A percentile compares a stretch with the other conserved stretches of the same genome.
phyloP scores from a whole-genome alignment of 345 rosid genomes.

The Citrus maxima region DNA sequence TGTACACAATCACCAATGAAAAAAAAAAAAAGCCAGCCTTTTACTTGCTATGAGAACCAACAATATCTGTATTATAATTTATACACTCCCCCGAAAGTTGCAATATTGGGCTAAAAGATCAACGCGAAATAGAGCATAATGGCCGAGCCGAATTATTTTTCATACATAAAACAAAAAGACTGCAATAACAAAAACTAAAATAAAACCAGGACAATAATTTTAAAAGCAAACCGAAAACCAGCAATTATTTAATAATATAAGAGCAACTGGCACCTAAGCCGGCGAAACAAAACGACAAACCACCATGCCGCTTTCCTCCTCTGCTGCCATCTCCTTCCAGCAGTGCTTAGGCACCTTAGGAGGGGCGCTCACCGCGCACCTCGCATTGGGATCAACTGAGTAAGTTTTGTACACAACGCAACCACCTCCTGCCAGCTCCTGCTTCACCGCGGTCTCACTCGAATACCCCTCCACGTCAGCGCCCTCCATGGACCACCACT shows the following conservation, averaged over 20 bases:
- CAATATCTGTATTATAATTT: too few relatives aligned
- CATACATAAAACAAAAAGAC: too few relatives aligned
- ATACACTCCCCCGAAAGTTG: too few relatives aligned
- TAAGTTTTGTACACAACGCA: conserved; percentile 27
- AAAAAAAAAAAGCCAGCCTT: too few relatives aligned
- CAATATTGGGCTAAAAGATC: neutral
- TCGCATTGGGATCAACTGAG: neutral
- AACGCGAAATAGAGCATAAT: neutral
- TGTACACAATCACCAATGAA: neutral
- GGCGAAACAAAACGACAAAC: conserved; percentile 23
- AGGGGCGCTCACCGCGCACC: neutral
- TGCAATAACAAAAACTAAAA: too few relatives aligned
- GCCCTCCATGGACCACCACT: conserved; percentile 21
- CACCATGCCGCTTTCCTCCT: conserved; percentile 19
- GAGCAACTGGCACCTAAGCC: neutral
- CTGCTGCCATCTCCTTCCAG: conserved; percentile 26
- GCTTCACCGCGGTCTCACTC: conserved; percentile 31
- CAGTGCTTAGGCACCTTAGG: conserved; percentile 9
- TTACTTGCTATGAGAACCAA: too few relatives aligned
- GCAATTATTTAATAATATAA: too few relatives aligned
- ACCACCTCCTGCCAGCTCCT: conserved; percentile 46
- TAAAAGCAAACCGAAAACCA: too few relatives aligned
- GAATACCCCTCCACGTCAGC: conserved; percentile 46
- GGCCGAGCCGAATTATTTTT: neutral
- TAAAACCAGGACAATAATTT: too few relatives aligned